Evolutionary conservation across 495 filamentous ascomycete species (phyloP).

Genomic region (Daldinia vernicosa): DNA sequence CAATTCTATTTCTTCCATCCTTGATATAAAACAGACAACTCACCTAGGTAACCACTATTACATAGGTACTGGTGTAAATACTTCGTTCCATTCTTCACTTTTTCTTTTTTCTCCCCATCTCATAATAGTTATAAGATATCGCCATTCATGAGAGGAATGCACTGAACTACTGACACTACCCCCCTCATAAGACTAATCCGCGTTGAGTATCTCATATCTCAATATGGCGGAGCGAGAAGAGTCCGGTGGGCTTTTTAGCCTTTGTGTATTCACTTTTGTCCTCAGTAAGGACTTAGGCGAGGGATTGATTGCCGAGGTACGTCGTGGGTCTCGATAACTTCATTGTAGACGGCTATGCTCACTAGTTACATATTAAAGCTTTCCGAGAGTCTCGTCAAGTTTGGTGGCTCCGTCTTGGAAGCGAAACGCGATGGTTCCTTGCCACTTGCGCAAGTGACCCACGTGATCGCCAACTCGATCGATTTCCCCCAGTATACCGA

Average conservation of each 20-base stretch:
- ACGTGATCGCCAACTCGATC: slow-evolving; percentile 83
- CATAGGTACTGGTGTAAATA: slow-evolving; percentile 6
- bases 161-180: neutral
- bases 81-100: neutral
- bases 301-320: slow-evolving; percentile 57
- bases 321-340: slow-evolving; percentile 7
- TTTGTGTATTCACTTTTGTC: slow-evolving; percentile 57
- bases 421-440: slow-evolving; percentile 56
- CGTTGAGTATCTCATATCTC: slow-evolving; percentile 14
- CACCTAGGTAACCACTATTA: slow-evolving; percentile 3
- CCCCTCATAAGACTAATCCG: neutral
- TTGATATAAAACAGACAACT: neutral
- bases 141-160: slow-evolving; percentile 14
- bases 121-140: neutral
- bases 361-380: slow-evolving; percentile 59
- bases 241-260: slow-evolving; percentile 44
- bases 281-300: slow-evolving; percentile 54
- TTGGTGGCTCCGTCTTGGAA: slow-evolving; percentile 64
- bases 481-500: slow-evolving; percentile 86
- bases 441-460: slow-evolving; percentile 70
- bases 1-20: slow-evolving; percentile 9
- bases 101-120: neutral
- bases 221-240: slow-evolving; percentile 54
- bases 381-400: slow-evolving; percentile 55
- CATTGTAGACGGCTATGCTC: slow-evolving; percentile 43